Evolutionary conservation across 225 moss, liverwort and hornwort species (phyloP), one percentile per base, ranked within the genome.

Genomic region (Bryum argenteum): DNA sequence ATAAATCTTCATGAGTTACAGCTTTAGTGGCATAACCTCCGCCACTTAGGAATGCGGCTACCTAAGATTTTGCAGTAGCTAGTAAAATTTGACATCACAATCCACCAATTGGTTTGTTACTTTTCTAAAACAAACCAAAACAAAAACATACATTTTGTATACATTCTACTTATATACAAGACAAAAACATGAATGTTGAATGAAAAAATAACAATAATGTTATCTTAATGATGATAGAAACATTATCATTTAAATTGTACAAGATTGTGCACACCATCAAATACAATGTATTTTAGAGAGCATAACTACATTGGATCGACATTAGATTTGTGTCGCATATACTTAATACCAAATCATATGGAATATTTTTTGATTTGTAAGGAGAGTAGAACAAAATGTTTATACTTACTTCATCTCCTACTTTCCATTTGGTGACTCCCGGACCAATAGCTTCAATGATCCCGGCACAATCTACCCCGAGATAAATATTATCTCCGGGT

Each of bases 1-100:
- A 85, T 18, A 80, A n/a, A 41, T 80, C 82, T 77, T 75, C 82
- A 18, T 82, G 80, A 4, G 72, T 26, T 17, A 62, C 40, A 0
- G 55, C 85, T 70, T 82, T 85, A 9, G 82, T 85, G 22, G 88
- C 88, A 75, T 88, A 76, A 9, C 75, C 85, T 57, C 88, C 88
- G 39, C 88, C 85, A 70, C 69, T 82, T 11, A 82, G 13, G 23
- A 85, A 59, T 26, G 88, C 82, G 26, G 20, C 80, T 12, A 88
- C 85, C 85, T 88, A 37, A 26, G 3, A 1, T 53, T 19, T 61
- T 51, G 4, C 9, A n/a, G 18, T 18, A 56, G 12, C 19, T 44
- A 44, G 62, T 41, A 47, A 52, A 58, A 63, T 53, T 23, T 13
- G 56, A 48, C 0, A 76, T 54, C 1, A 8, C 13, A 11, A 45